Conservation (phyloP, 352 stramenopile species). For the Detonula confervacea region DNA sequence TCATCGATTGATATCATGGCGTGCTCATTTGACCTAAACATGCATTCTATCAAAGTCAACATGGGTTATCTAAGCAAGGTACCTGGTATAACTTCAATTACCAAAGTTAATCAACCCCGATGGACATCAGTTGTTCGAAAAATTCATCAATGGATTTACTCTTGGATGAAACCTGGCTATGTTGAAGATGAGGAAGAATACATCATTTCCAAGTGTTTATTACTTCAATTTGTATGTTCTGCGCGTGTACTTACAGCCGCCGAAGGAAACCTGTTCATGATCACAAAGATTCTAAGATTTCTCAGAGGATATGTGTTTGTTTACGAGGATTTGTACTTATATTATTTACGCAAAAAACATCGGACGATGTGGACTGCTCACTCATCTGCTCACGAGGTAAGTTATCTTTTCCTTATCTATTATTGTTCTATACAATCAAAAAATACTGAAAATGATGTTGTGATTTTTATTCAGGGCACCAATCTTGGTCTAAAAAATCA, state of each 20-base stretch:
- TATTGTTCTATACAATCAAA: background rate
- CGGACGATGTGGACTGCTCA: slow-evolving; percentile 5
- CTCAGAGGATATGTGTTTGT: slow-evolving; percentile 19
- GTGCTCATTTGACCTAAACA: too few relatives aligned
- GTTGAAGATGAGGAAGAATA: slow-evolving; percentile 20
- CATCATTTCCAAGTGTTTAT: slow-evolving; percentile 20
- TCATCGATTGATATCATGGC: too few relatives aligned
- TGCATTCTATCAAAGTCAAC: slow-evolving; percentile 12
- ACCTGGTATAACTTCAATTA: background rate
- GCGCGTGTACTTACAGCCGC: background rate
- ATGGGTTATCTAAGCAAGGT: slow-evolving; percentile 36
- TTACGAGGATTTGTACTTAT: slow-evolving; percentile 26
- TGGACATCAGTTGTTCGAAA: slow-evolving; percentile 18
- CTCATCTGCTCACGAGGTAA: slow-evolving; percentile 27
- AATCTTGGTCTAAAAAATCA: slow-evolving; percentile 30
- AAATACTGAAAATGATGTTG: too few relatives aligned
- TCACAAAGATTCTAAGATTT: slow-evolving; percentile 17
- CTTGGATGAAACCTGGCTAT: slow-evolving; percentile 30
- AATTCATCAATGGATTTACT: slow-evolving; percentile 34
- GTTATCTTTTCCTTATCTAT: slow-evolving; percentile 1
- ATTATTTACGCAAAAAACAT: slow-evolving; percentile 14
- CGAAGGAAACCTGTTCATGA: background rate
- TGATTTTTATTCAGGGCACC: background rate
- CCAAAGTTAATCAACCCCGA: background rate
- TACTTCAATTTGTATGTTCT: slow-evolving; percentile 12